Base-by-base conservation (phyloP, 2,329 filamentous ascomycete genomes). In the Neonectria coccinea region DNA sequence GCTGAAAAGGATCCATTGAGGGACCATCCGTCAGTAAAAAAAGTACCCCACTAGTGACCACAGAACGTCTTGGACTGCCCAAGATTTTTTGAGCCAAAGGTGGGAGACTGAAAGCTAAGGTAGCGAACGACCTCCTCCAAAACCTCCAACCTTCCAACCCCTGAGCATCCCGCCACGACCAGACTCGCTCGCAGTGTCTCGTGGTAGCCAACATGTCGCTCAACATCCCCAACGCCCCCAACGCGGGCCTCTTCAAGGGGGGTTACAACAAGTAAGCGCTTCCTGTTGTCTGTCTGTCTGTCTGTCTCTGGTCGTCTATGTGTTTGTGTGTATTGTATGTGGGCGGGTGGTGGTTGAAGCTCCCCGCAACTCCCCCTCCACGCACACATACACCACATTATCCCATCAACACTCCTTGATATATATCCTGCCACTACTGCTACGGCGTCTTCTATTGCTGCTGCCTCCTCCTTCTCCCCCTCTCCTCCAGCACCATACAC, bases 161-260 rank as follows among this genome's bases (percentile, higher is more conserved):
- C 63, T 61, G 59, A 60, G 57, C 57, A 72, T 65, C 59, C 59
- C 48, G 56, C 70, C 67, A 73, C 69, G 67, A 57, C 53, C 48
- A 60, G 45, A 62, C 39, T 47, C 20, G 66, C 64, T 55, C 55
- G 20, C 61, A 60, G 48, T 65, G 60, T 56, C 61, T 59, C 66
- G 65, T 72, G 68, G 68, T 63, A 58, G 65, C 59, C 75, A 77
- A 71, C 74, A 98, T 99, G 96, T 99, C 96, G 82, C 89, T 99
- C 79, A 93, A 94, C 79, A 97, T 99, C 79, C 96, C 96, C 70
- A 93, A 90, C 81, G 95, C 96, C 75, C 96, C 96, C 68, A 97
- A 97, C 80, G 87, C 92, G 77, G 92, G 92, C 80, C 88, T 98
- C 44, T 98, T 99, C 88, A 98, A 98, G 86, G 86, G 90, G 75